Evolutionary conservation across 805 yeast species (phyloP), one percentile per base, ranked within the genome.

Genomic region (Starmerella apicola): DNA sequence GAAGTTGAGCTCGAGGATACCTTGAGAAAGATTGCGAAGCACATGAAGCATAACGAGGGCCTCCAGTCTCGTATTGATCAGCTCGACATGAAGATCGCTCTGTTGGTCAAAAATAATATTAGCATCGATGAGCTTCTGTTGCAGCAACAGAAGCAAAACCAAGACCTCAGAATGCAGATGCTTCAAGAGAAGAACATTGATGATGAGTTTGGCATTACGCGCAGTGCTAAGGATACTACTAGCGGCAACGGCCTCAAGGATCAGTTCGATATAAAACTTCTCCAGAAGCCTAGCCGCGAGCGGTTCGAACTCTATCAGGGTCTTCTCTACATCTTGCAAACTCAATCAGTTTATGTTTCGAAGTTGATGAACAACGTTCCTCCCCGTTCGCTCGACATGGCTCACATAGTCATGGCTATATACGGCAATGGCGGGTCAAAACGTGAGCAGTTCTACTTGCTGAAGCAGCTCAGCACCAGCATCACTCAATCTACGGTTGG

Each of bases 261-360:
- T 18, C 49, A 55, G 20, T 58, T 62, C 41, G 64, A 63, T 38
- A 48, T 62, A 34, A 59, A 55, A 39, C 58, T 64, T 0, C 54
- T 65, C 23, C 61, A 58, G 43, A 63, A 63, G 49, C 37, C 62
- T 3, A 54, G 66, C 5, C 52, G 68, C 22, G 54, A 60, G 24
- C 66, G 82, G 43, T 64, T 76, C 37, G 85, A 78, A 44, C 58
- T 74, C 1, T 81, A 80, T 58, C 95, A 79, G 51, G 79, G 81
- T 18, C 54, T 88, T 37, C 77, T 91, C 50, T 91, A 79, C 53
- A 61, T 88, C 20, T 58, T 91, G 32, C 97, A 91, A 56, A 81
- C 94, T 0, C 83, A 82, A 51, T 81, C 94, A 0, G 56, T 59
- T 1, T 88, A 88, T 52, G 67, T 86, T 54, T 66, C 76, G 2